phyloP scores from a whole-genome alignment of 345 rosid genomes.

The Bruguiera gymnorhiza region DNA sequence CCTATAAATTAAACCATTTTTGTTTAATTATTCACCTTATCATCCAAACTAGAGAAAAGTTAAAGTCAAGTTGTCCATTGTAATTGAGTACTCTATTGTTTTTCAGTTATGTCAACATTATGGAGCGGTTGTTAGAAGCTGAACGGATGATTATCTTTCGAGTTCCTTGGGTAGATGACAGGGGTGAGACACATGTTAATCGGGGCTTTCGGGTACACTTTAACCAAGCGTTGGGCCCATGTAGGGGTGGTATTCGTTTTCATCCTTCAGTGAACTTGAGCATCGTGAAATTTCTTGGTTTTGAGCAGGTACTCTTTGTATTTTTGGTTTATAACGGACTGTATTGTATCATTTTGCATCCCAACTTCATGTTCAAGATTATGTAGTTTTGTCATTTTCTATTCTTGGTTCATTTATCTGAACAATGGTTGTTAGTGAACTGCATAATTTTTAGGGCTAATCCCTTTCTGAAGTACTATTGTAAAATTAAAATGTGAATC shows the following conservation, averaged over 20 bases:
- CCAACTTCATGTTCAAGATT: not conserved
- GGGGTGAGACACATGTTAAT: slow-evolving; percentile 95
- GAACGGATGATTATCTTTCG: slow-evolving; percentile 89
- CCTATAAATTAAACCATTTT: slow-evolving; percentile 18
- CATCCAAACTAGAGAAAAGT: slow-evolving; percentile 14
- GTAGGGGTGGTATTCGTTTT: slow-evolving; percentile 95
- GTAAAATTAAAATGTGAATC: no score
- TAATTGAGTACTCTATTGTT: slow-evolving; percentile 23
- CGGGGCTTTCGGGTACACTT: slow-evolving; percentile 96
- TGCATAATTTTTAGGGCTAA: slow-evolving; percentile 1
- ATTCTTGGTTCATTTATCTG: slow-evolving; percentile 8
- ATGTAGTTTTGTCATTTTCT: not conserved
- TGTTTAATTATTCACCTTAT: not conserved
- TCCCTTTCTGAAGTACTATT: not conserved
- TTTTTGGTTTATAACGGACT: slow-evolving; percentile 5
- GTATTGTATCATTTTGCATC: slow-evolving; percentile 10
- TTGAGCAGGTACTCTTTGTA: slow-evolving; percentile 70
- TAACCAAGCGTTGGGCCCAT: slow-evolving; percentile 93
- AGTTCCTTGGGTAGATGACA: slow-evolving; percentile 98
- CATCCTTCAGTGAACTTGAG: slow-evolving; percentile 91
- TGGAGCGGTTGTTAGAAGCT: slow-evolving; percentile 94
- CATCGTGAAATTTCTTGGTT: slow-evolving; percentile 88
- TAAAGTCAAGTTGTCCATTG: slow-evolving; percentile 1
- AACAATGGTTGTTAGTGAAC: not conserved
- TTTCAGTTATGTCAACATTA: slow-evolving; percentile 86